Evolutionary conservation across 306 rosid species (phyloP).

Genomic region (Acacia confusa): DNA sequence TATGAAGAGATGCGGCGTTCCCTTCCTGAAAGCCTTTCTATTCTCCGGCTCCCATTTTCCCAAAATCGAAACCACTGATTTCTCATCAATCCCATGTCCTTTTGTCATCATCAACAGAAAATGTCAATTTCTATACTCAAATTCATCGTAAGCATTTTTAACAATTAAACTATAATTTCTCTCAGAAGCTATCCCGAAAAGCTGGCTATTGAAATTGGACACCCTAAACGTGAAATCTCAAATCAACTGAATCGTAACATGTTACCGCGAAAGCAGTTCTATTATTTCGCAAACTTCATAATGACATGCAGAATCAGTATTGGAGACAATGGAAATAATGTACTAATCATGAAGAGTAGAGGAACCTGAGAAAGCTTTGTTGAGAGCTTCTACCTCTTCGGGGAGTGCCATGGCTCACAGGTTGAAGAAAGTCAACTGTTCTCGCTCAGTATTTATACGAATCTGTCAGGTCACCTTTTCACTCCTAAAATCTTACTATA

Average conservation of each 20-base stretch:
- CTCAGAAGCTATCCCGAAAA: neutral
- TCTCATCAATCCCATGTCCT: slow-evolving; percentile 95
- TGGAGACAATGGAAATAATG: neutral
- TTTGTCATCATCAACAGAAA: neutral
- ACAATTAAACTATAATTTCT: neutral
- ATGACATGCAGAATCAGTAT: neutral
- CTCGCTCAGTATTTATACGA: slow-evolving; percentile 26
- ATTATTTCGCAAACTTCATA: neutral
- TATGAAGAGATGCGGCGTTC: slow-evolving; percentile 48
- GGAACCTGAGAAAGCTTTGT: slow-evolving; percentile 83
- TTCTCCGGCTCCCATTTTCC: slow-evolving; percentile 75
- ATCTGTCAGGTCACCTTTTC: slow-evolving; percentile 28
- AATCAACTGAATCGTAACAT: neutral
- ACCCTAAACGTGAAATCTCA: neutral
- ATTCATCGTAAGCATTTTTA: neutral
- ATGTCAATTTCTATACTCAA: neutral
- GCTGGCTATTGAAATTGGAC: neutral
- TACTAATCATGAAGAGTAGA: neutral
- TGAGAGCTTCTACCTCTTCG: slow-evolving; percentile 60
- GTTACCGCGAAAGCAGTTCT: neutral
- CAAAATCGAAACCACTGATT: slow-evolving; percentile 52
- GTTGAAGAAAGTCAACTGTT: neutral
- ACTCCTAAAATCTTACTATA: neutral
- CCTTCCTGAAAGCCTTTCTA: slow-evolving; percentile 61
- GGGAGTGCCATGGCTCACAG: slow-evolving; percentile 47